Conservation (phyloP, 2,329 filamentous ascomycete species). For the Orbilia brochopaga region DNA sequence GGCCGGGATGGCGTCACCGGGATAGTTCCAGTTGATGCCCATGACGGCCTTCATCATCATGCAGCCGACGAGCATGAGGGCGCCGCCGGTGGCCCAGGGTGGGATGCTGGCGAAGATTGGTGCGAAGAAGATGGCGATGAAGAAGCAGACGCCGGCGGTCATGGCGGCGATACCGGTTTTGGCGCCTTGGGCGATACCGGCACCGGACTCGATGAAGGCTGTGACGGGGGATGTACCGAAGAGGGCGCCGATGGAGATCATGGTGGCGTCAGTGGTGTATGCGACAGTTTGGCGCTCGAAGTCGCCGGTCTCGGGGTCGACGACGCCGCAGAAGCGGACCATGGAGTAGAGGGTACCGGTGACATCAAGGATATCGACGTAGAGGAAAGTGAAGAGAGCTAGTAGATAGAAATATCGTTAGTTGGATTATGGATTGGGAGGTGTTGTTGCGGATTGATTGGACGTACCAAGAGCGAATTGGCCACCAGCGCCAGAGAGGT, state of each 20-base stretch:
- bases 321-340: slow-evolving; percentile 79
- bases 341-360: slow-evolving; percentile 89
- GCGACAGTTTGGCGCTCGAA: slow-evolving; percentile 85
- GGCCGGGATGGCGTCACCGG: slow-evolving; percentile 78
- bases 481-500: slow-evolving; percentile 70
- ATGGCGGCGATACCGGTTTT: slow-evolving; percentile 84
- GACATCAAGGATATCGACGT: slow-evolving; percentile 86
- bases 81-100: slow-evolving; percentile 86
- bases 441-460: slow-evolving; percentile 11
- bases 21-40: slow-evolving; percentile 88
- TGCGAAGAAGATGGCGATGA: slow-evolving; percentile 86
- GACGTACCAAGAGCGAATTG: slow-evolving; percentile 71
- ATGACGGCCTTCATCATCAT: slow-evolving; percentile 80
- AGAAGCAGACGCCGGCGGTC: slow-evolving; percentile 79
- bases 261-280: slow-evolving; percentile 80
- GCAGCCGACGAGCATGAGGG: slow-evolving; percentile 83
- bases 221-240: slow-evolving; percentile 82
- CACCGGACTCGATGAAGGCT: slow-evolving; percentile 86
- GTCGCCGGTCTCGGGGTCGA: slow-evolving; percentile 77
- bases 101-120: slow-evolving; percentile 90
- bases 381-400: slow-evolving; percentile 85
- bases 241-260: slow-evolving; percentile 79
- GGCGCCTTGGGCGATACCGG: slow-evolving; percentile 85
- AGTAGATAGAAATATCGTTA: background rate
- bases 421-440: background rate